Conservation (phyloP, 2,329 filamentous ascomycete genomes). For the Penicillium crustosum region DNA sequence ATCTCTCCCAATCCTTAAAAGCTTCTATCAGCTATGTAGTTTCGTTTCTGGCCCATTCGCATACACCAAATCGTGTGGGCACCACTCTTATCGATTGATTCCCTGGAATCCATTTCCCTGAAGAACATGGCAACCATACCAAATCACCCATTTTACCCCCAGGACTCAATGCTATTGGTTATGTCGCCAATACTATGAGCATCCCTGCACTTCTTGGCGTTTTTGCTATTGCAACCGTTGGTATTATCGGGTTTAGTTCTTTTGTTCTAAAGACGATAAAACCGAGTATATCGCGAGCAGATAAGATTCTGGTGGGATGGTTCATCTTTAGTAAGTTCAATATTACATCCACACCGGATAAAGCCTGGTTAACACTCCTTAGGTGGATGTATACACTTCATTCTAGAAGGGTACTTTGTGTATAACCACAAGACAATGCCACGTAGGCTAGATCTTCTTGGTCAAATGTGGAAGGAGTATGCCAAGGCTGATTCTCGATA, state of each 20-base stretch:
- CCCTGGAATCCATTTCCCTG: neutral
- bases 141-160: neutral
- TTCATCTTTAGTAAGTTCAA: neutral
- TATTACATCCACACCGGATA: neutral
- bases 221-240: neutral
- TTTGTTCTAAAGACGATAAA: neutral
- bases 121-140: neutral
- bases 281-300: neutral
- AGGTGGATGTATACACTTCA: conserved; percentile 7
- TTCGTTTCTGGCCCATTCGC: neutral
- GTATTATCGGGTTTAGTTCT: neutral
- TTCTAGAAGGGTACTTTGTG: conserved; percentile 15
- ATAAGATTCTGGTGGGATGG: neutral
- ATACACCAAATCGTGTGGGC: neutral
- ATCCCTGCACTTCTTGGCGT: neutral
- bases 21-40: neutral
- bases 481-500: conserved; percentile 9
- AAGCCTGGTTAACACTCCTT: neutral
- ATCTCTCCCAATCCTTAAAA: neutral
- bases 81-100: neutral
- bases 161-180: neutral
- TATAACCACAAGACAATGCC: conserved; percentile 9
- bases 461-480: conserved; percentile 13
- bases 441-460: conserved; percentile 2
- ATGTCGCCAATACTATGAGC: neutral